Evolutionary conservation across 2,329 filamentous ascomycete genomes (phyloP), one percentile per base, ranked within the genome.

Genomic region (Fusarium dlaminii): DNA sequence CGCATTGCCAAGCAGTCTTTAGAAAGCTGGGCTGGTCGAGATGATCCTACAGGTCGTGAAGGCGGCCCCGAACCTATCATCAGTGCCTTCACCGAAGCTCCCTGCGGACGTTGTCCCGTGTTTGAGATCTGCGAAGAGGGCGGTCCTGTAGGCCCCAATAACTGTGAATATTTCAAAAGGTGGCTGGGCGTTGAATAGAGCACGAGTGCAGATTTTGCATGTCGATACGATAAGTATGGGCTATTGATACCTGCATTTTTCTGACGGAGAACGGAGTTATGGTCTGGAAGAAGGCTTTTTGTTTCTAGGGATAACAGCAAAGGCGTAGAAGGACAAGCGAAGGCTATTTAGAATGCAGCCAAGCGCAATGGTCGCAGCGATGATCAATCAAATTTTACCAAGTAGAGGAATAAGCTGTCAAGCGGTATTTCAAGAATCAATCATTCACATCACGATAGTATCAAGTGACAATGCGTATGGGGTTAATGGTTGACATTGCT

Each of bases 71-170:
- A 86, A 57, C 82, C 85, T 22, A 84, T 84, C 59, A 79, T 87
- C 75, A 97, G 95, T 76, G 93, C 93, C 8, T 90, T 96, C 75
- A 97, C 94, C 4, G 95, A 98, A 81, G 92, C 93, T 6, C 96
- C 96, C 2, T 99, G 96, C 82, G 95, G 96, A 5, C 88, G 91
- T 63, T 99, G 96, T 82, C 96, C 96, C 0, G 96, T 98, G 6
- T 98, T 98, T 81, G 93, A 96, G 66, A 87, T 98, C 5, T 99
- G 96, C 81, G 93, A 94, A 74, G 94, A 97, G 69, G 95, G 94
- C 12, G 96, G 96, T 0, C 94, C 95, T 1, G 94, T 99, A 29
- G 97, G 92, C 78, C 94, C 96, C 1, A 92, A 91, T 74, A 97
- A 93, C 57, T 99, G 96, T 82, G 92, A 94, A 61, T 99, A 99